Conservation (phyloP, 495 filamentous ascomycete genomes). For the Penicillium antarcticum region DNA sequence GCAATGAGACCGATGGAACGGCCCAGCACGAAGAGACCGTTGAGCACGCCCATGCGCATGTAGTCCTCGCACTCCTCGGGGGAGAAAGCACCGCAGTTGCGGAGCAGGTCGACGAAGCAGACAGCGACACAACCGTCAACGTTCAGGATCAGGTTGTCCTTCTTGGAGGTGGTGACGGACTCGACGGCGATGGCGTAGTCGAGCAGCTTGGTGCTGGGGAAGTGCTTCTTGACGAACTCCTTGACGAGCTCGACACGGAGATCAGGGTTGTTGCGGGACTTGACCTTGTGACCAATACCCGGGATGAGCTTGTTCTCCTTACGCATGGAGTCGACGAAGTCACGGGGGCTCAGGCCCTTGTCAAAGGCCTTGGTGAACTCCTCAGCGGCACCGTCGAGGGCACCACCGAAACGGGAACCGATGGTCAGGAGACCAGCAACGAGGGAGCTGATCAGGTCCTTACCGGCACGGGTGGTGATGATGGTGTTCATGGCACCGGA, state of each 20-base stretch:
- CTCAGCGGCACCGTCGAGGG: conserved; percentile 94
- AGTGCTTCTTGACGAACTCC: conserved; percentile 95
- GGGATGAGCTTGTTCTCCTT: conserved; percentile 99
- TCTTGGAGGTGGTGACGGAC: conserved; percentile 98
- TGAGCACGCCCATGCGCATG: conserved; percentile 89
- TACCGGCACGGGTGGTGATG: conserved; percentile 97
- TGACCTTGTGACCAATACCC: conserved; percentile 98
- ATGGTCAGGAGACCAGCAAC: conserved; percentile 97
- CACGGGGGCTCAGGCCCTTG: conserved; percentile 95
- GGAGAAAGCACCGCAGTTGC: conserved; percentile 94
- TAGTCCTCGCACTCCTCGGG: conserved; percentile 55
- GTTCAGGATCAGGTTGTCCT: conserved; percentile 99
- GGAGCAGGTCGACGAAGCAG: conserved; percentile 96
- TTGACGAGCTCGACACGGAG: conserved; percentile 99
- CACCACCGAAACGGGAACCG: conserved; percentile 97
- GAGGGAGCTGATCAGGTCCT: conserved; percentile 93
- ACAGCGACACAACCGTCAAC: conserved; percentile 97
- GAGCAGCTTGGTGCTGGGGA: conserved; percentile 93
- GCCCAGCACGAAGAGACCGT: conserved; percentile 97
- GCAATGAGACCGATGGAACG: conserved; percentile 97
- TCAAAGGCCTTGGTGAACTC: conserved; percentile 98
- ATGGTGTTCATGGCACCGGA: conserved; percentile 99
- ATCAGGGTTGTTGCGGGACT: conserved; percentile 99
- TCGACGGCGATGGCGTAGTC: conserved; percentile 98
- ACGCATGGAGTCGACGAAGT: conserved; percentile 97